Evolutionary conservation across 1,284 basidiomycete species (phyloP).

Genomic region (Cutaneotrichosporon sp.): DNA sequence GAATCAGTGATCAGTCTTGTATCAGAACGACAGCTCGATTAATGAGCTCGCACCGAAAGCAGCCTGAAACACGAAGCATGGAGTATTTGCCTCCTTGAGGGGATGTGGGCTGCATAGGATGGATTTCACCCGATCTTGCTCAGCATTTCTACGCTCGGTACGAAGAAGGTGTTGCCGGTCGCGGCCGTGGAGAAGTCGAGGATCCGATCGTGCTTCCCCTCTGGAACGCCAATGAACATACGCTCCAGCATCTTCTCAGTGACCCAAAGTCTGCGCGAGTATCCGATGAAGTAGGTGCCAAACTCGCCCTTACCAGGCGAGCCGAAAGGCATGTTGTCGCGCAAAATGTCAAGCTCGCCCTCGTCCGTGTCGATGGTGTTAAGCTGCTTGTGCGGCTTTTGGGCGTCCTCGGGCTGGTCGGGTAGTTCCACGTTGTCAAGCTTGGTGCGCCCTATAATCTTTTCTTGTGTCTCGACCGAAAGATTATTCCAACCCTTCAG

Average conservation of each 20-base stretch:
- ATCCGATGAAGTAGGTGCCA: slow-evolving; percentile 21
- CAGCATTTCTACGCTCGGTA: slow-evolving; percentile 9
- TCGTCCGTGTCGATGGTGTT: slow-evolving; percentile 7
- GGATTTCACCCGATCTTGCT: no score
- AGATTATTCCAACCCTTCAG: slow-evolving; percentile 11
- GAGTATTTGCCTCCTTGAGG: no score
- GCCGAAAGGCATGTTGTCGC: slow-evolving; percentile 23
- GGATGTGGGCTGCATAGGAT: no score
- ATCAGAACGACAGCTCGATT: no score
- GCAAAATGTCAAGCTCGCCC: slow-evolving; percentile 19
- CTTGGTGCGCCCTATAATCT: slow-evolving; percentile 17
- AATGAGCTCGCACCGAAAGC: no score
- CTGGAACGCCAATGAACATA: slow-evolving; percentile 19
- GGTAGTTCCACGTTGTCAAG: slow-evolving; percentile 15
- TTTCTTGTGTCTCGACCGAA: slow-evolving; percentile 13
- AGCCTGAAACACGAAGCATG: no score
- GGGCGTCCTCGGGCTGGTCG: slow-evolving; percentile 7
- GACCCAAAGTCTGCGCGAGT: slow-evolving; percentile 15
- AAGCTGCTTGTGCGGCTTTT: slow-evolving; percentile 20
- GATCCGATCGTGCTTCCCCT: slow-evolving; percentile 16
- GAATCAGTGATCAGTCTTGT: no score
- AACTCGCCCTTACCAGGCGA: slow-evolving; percentile 11
- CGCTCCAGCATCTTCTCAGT: slow-evolving; percentile 18
- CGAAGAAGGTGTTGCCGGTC: slow-evolving; percentile 15
- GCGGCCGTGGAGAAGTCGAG: slow-evolving; percentile 14